Evolutionary conservation across 2,329 filamentous ascomycete genomes (phyloP), one percentile per base, ranked within the genome.

Genomic region (Botryotinia narcissicola): DNA sequence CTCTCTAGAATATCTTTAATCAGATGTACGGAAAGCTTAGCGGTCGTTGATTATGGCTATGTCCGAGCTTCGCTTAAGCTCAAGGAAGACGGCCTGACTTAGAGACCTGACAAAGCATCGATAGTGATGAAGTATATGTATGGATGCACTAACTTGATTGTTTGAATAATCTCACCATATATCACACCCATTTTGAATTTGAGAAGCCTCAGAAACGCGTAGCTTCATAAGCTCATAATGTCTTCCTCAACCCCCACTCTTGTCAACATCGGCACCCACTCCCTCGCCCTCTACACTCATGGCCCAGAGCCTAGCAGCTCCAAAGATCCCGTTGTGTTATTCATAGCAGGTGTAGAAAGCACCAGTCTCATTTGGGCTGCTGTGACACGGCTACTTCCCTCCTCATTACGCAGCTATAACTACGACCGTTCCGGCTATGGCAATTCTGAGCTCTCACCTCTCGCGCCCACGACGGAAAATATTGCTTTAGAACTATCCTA

Each of bases 371-470:
- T 25, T 32, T 76, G 75, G 76, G 70, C 68, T 2, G 76, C 75
- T 10, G 75, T 74, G n/a, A 62, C 62, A 8, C 73, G 76, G 3
- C 66, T 74, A 25, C 69, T 76, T 1, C n/a, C 72, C 44, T 48
- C 73, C 12, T 73, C 60, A 0, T 12, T 75, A 2, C 72, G 68
- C 54, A 73, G 51, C 70, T 77, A 77, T 71, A 71, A 62, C 18
- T 77, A 78, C 72, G 75, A 77, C 54, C 73, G 77, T 25, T 67
- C 77, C 16, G 77, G 77, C 10, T 76, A 72, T 61, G 48, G 74
- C 29, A 63, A 16, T 18, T 73, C 73, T 1, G 75, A 75, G 44
- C 14, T 35, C 5, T 77, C 76, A 0, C 77, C 74, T 0, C 69
- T 74, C 35, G 51, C 72, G 3, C 75, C 76, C 46, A 73, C 75